Evolutionary conservation across 768 basidiomycete genomes (phyloP).

Genomic region (Galerina sulciceps): DNA sequence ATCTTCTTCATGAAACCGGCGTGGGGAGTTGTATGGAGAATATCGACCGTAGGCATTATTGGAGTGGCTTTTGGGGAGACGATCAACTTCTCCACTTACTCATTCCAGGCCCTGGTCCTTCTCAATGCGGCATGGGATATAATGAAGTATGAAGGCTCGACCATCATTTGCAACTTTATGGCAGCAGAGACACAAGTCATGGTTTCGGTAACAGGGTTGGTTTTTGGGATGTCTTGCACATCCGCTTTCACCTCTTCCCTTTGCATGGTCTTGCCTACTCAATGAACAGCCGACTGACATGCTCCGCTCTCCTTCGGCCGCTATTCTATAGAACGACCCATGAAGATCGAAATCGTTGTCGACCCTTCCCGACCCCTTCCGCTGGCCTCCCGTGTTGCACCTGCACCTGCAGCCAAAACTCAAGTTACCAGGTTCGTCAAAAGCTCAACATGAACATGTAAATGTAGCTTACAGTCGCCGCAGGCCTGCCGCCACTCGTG

Average conservation of each 20-base stretch:
- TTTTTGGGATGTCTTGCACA: conserved; percentile 31
- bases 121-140: conserved; percentile 8
- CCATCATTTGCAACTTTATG: conserved; percentile 5
- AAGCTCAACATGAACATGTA: neutral
- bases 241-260: conserved; percentile 43
- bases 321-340: conserved; percentile 79
- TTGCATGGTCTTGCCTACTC: conserved; percentile 41
- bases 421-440: conserved; percentile 33
- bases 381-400: conserved; percentile 85
- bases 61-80: conserved; percentile 21
- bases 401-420: conserved; percentile 49
- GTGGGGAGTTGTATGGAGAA: conserved; percentile 11
- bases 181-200: conserved; percentile 45
- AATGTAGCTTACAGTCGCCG: conserved; percentile 15
- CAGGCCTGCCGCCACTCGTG: conserved; percentile 42
- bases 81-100: conserved; percentile 28
- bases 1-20: conserved; percentile 3
- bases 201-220: conserved; percentile 42
- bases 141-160: neutral
- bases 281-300: conserved; percentile 53
- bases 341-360: conserved; percentile 98
- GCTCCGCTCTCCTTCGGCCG: conserved; percentile 44
- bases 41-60: conserved; percentile 24
- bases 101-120: conserved; percentile 29
- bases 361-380: conserved; percentile 78